Conservation (phyloP, 257 asterid species). For the Solanum chiquidenum region DNA sequence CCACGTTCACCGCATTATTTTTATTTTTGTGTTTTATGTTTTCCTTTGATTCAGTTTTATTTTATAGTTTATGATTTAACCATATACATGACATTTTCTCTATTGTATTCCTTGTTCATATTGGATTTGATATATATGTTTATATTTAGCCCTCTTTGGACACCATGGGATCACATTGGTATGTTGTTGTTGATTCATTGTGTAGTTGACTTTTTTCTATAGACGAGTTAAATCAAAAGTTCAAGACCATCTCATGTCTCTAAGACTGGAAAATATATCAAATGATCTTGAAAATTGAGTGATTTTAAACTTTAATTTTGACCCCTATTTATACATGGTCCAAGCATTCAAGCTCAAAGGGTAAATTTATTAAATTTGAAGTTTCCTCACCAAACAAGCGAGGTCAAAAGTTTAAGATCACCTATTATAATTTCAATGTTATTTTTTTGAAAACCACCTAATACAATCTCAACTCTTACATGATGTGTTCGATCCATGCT, state of each 20-base stretch:
- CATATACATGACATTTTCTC: background rate
- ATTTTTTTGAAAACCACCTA: background rate
- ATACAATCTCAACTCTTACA: background rate
- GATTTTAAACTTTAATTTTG: background rate
- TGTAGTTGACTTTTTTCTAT: too few relatives aligned
- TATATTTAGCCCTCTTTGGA: too few relatives aligned
- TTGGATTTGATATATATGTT: too few relatives aligned
- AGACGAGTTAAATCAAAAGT: background rate
- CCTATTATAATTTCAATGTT: background rate
- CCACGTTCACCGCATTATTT: constrained; percentile 79
- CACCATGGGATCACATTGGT: too few relatives aligned
- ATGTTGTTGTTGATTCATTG: too few relatives aligned
- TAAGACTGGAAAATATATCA: background rate
- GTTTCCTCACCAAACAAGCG: background rate
- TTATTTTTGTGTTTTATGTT: too few relatives aligned
- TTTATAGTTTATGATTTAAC: too few relatives aligned
- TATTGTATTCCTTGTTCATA: too few relatives aligned
- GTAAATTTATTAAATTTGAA: background rate
- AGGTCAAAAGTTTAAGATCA: background rate
- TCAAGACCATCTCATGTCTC: background rate
- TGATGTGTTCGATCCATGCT: background rate
- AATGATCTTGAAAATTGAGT: too few relatives aligned
- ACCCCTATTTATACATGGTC: background rate
- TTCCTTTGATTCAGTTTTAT: too few relatives aligned
- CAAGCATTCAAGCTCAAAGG: background rate